Evolutionary conservation across 208 protist genomes (phyloP).

Genomic region (Acanthamoeba sp.): DNA sequence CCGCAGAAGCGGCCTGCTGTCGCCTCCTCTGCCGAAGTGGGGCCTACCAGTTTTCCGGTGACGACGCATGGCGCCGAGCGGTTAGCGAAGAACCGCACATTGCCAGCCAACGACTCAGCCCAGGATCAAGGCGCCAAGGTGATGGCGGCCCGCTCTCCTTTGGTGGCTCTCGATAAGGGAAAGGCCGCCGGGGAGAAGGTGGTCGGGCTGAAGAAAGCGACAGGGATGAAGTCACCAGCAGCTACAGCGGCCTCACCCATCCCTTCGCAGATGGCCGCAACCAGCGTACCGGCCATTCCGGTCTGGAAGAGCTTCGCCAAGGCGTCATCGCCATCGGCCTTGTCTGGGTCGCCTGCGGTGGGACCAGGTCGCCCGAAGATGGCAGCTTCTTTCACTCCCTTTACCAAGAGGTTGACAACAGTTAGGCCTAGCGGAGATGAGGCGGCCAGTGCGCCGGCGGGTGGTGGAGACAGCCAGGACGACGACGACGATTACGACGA

Average conservation of each 20-base stretch:
- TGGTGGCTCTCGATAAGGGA: neutral
- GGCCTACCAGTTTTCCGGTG: no score
- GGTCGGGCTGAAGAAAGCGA: neutral
- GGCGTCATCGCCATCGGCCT: neutral
- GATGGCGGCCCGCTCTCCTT: neutral
- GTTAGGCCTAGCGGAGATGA: no score
- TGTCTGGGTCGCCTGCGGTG: neutral
- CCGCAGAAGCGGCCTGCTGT: neutral
- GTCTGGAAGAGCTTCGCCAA: neutral
- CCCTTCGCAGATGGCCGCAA: neutral
- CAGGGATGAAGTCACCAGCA: neutral
- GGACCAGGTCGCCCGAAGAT: neutral
- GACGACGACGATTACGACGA: neutral
- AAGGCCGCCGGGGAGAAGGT: neutral
- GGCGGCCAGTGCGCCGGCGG: no score
- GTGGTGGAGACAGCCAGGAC: no score
- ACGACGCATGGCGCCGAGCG: no score
- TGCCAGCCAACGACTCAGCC: no score
- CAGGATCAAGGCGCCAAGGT: neutral
- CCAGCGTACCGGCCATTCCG: neutral
- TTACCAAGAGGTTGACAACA: slow-evolving; percentile 6
- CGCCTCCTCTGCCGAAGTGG: no score
- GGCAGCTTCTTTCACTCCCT: neutral
- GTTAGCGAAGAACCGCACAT: no score
- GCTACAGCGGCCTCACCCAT: neutral